Conservation (phyloP, 352 stramenopile species). For the Phytopythium oedochilum region DNA sequence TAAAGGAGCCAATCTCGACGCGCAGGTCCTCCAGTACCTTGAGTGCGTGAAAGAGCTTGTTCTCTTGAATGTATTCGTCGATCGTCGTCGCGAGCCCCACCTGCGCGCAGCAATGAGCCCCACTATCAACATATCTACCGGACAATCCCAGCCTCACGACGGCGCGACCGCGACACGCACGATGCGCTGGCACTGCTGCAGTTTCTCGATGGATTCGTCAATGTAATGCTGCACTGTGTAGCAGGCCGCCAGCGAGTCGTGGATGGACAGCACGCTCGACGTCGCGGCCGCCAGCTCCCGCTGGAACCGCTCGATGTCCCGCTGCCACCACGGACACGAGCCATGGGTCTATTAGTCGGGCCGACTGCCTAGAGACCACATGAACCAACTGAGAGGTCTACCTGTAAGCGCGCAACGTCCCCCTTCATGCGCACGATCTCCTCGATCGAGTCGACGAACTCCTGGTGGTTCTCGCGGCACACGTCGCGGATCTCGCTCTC, state of each 20-base stretch:
- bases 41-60: slow-evolving; percentile 73
- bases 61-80: slow-evolving; percentile 58
- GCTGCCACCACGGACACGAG: too few relatives aligned
- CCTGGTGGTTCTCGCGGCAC: slow-evolving; percentile 73
- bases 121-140: not conserved
- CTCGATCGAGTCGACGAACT: slow-evolving; percentile 81
- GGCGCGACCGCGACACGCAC: slow-evolving; percentile 14
- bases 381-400: too few relatives aligned
- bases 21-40: slow-evolving; percentile 72
- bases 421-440: slow-evolving; percentile 80
- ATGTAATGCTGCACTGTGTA: slow-evolving; percentile 62
- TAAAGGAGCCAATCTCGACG: slow-evolving; percentile 60
- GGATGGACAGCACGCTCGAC: slow-evolving; percentile 37
- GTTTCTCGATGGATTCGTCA: slow-evolving; percentile 74
- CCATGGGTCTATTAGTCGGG: too few relatives aligned
- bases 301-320: slow-evolving; percentile 66
- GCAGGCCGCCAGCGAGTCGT: slow-evolving; percentile 56
- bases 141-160: too few relatives aligned
- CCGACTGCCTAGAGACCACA: too few relatives aligned
- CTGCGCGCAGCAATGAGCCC: slow-evolving; percentile 16
- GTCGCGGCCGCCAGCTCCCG: slow-evolving; percentile 45
- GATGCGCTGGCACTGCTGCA: slow-evolving; percentile 78
- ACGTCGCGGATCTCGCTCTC: slow-evolving; percentile 74
- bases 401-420: slow-evolving; percentile 65
- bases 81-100: slow-evolving; percentile 61